Evolutionary conservation across 1,139 yeast species (phyloP).

Genomic region (Debaryomyces nepalensis): DNA sequence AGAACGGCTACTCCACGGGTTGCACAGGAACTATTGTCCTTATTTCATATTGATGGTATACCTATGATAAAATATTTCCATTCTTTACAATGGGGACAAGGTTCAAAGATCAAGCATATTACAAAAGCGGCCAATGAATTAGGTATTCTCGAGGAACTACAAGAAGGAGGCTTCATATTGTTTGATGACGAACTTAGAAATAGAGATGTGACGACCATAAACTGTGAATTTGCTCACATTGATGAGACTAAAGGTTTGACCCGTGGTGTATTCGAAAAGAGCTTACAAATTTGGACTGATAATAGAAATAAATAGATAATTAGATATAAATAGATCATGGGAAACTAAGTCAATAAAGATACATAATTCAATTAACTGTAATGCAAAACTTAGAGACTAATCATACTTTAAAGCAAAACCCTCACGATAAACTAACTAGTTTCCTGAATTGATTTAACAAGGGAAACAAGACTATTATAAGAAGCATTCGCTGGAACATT

Average conservation of each 20-base stretch:
- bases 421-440: conserved; percentile 17
- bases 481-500: conserved; percentile 52
- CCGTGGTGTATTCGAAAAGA: conserved; percentile 48
- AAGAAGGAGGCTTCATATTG: conserved; percentile 56
- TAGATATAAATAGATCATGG: background rate
- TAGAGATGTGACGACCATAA: conserved; percentile 63
- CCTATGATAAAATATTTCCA: conserved; percentile 56
- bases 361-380: too few species aligned
- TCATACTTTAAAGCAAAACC: background rate
- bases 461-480: conserved; percentile 52
- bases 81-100: conserved; percentile 68
- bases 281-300: conserved; percentile 42
- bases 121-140: conserved; percentile 49
- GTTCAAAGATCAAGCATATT: conserved; percentile 66
- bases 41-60: conserved; percentile 50
- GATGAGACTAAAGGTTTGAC: conserved; percentile 56
- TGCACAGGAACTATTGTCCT: conserved; percentile 59
- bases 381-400: background rate
- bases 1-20: conserved; percentile 67
- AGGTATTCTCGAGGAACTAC: conserved; percentile 42
- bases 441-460: conserved; percentile 49
- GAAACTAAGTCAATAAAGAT: too few species aligned
- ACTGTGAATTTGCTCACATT: conserved; percentile 64
- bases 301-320: conserved; percentile 10
- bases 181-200: conserved; percentile 75